Percentiles rank a stretch among this genome's conserved stretches.
These are phyloP conservation scores for Hirsutella minnesotensis DNA, from an alignment of 2,329 filamentous ascomycete genomes.

Conservation along the genomic window DNA sequence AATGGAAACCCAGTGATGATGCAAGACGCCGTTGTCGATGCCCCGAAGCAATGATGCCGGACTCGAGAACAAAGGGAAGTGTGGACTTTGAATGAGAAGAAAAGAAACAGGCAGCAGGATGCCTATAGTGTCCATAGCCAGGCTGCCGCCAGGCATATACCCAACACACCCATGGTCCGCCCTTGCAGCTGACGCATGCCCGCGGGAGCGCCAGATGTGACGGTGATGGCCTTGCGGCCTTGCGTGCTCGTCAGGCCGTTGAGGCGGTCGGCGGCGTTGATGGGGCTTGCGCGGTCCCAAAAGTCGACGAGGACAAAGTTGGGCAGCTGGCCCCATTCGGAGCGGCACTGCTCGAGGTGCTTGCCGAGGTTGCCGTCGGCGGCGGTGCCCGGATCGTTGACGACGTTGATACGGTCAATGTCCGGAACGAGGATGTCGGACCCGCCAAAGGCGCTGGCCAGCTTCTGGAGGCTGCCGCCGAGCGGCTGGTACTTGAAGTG, in stretches of 20 bases:
- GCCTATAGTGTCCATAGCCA: too few relatives aligned
- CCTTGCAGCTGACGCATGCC: not conserved
- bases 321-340: slow-evolving; percentile 51
- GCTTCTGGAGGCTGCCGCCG: slow-evolving; percentile 32
- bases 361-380: slow-evolving; percentile 39
- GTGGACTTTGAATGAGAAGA: too few relatives aligned
- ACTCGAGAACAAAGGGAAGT: too few relatives aligned
- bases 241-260: slow-evolving; percentile 39
- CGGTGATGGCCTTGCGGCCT: slow-evolving; percentile 18
- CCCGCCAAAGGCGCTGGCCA: not conserved
- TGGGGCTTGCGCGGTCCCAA: slow-evolving; percentile 59
- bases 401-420: slow-evolving; percentile 44
- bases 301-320: slow-evolving; percentile 72
- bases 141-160: not conserved
- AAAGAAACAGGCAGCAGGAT: too few relatives aligned
- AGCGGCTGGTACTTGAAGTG: slow-evolving; percentile 60
- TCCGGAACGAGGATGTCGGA: slow-evolving; percentile 49
- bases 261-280: slow-evolving; percentile 55
- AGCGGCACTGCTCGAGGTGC: slow-evolving; percentile 41
- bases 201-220: not conserved
- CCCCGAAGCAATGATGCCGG: too few relatives aligned
- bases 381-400: slow-evolving; percentile 50
- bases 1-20: too few relatives aligned
- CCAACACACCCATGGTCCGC: not conserved
- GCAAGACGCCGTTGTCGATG: too few relatives aligned